Evolutionary conservation across 345 rosid genomes (phyloP), one percentile per base, ranked within the genome.

Genomic region (Triadica sebifera): DNA sequence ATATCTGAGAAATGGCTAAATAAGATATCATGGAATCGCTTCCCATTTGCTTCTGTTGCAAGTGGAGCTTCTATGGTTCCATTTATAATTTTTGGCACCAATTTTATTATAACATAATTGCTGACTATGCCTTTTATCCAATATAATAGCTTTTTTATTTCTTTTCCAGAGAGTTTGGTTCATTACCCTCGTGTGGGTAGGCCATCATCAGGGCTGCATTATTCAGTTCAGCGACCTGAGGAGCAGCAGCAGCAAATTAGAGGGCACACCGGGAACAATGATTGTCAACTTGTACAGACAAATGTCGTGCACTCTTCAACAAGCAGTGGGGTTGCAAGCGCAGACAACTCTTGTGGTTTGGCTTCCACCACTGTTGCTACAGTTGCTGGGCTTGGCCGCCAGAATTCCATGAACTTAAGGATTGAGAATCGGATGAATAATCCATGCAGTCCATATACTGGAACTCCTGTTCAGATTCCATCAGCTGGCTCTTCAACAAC

Each of bases 141-240:
- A 22, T 57, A 57, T 53, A 16, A 6, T 53, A 53, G 4, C 61
- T 9, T 57, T 6, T 57, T 57, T 25, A 57, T 80, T 45, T 74
- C 77, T 57, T 71, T 78, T 41, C 24, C 89, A 95, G 98, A 95
- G 86, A 93, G 99, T 82, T 90, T 93, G 87, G 89, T 93, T 62
- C 93, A 93, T 87, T 95, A 87, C 74, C 98, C 99, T 59, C 88
- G 97, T 64, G 84, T 96, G 77, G 72, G 89, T 64, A 77, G 84
- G 64, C 65, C 86, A 72, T 84, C 89, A 71, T 83, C 88, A 19
- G 87, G 83, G 61, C 71, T 84, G 55, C 87, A 81, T 24, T 67
- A 81, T 75, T 92, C 85, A 79, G 77, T 80, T 73, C 96, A 87
- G 71, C 95, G 83, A 83, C 72, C 89, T 13, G 87, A 81, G 73